These are phyloP conservation scores for Ananas comosus DNA, from an alignment of 176 grass and related monocot genomes.

Conservation along the genomic window DNA sequence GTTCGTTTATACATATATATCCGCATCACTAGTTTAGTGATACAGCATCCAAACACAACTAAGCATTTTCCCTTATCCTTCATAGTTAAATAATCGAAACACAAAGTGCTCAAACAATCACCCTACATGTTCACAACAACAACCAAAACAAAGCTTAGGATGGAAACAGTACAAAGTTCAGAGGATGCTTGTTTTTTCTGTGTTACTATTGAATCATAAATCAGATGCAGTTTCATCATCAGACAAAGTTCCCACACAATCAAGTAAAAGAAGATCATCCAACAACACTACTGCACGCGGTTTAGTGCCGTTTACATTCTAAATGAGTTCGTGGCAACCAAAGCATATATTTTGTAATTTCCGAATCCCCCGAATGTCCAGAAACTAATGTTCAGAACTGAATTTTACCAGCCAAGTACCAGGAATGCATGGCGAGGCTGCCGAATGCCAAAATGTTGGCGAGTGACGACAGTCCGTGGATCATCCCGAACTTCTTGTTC, in stretches of 20 bases:
- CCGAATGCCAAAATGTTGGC: constrained; percentile 92
- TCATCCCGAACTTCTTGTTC: constrained; percentile 99
- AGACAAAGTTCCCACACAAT: background rate
- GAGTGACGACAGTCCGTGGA: constrained; percentile 81
- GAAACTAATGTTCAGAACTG: constrained; percentile 38
- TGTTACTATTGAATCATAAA: background rate
- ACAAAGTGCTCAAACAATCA: background rate
- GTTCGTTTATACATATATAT: no score
- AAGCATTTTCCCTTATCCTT: no score
- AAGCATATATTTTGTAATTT: background rate
- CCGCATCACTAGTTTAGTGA: no score
- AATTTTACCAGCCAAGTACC: constrained; percentile 83
- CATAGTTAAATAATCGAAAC: no score
- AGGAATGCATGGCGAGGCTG: constrained; percentile 91
- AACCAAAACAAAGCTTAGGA: background rate
- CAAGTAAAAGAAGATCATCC: background rate
- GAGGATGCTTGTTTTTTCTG: background rate
- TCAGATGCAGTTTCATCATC: background rate
- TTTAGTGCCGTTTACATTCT: background rate
- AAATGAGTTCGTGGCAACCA: background rate
- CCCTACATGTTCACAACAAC: background rate
- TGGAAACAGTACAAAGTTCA: no score
- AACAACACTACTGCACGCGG: background rate
- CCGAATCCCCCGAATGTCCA: background rate
- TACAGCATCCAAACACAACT: no score